Base-by-base conservation (phyloP, 768 basidiomycete species). In the Boletus rufocinnamomeus region DNA sequence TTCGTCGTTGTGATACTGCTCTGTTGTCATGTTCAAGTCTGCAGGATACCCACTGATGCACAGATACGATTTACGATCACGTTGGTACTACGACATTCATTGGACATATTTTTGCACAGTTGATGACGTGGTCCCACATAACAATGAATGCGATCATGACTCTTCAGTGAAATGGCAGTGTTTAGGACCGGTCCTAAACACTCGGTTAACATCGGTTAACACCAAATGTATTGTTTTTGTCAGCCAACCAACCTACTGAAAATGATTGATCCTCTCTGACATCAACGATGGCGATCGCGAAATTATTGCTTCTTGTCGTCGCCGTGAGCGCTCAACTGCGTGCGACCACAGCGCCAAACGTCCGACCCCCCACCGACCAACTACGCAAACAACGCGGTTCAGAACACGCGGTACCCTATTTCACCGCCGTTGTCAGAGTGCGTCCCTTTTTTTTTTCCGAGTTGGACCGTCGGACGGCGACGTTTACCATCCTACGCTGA, bases 301-400 rank as follows among this genome's bases (percentile, higher is more conserved):
- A 59, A 19, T 8, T 59, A 8, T 13, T 69, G 0, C 48, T 67
- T 6, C 21, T 63, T 37, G 14, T 60, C 35, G 17, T 56, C 34
- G 35, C 19, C 10, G 17, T 21, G 2, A 7, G 35, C 16, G 32
- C 55, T 10, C 57, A 56, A 8, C 30, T 44, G 0, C 51, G 54
- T 41, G 51, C 44, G 4, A 5, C 13, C 4, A 69, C 68, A 0
- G 16, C 68, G 1, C 68, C 68, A 32, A 61, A 67, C n/a, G 45
- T 13, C 7, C 55, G 55, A 14, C 68, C 65, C 17, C 48, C 60
- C 21, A 11, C 48, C 9, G 43, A 52, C 8, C 48, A 68, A 10
- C 50, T 64, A 1, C 63, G 58, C 11, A 47, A 68, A 60, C 63
- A 52, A 40, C 23, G 25, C 6, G 55, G 55, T 17, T 10, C 4